These are phyloP conservation scores for Aspergillus sp. DNA, from an alignment of 2,329 filamentous ascomycete genomes.

Conservation along the genomic window DNA sequence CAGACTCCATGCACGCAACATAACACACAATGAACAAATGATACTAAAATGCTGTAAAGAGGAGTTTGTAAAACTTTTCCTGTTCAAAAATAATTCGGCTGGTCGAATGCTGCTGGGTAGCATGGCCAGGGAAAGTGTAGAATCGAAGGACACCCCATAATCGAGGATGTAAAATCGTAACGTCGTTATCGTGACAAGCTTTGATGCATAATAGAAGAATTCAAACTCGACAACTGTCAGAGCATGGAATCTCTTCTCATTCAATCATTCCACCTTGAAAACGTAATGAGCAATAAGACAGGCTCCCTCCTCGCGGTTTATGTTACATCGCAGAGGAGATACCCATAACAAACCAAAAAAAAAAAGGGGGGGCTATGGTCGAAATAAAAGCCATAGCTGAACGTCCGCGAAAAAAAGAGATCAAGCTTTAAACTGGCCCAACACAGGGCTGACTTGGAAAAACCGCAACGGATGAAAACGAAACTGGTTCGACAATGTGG, in stretches of 20 bases:
- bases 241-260: background rate
- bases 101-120: no score
- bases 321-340: constrained; percentile 27
- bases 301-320: constrained; percentile 26
- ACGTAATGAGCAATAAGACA: no score
- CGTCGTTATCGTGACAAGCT: no score
- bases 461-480: constrained; percentile 6
- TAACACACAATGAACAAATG: no score
- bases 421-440: constrained; percentile 11
- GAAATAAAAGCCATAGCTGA: constrained; percentile 2
- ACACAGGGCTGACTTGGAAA: constrained; percentile 10
- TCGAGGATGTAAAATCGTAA: no score
- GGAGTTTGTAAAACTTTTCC: no score
- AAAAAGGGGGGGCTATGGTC: constrained; percentile 7
- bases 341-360: background rate
- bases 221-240: background rate
- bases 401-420: constrained; percentile 4
- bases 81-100: no score
- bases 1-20: no score
- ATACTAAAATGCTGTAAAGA: no score
- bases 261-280: no score
- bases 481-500: constrained; percentile 8
- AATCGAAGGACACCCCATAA: no score
- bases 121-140: no score
- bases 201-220: constrained; percentile 2